Evolutionary conservation across 768 basidiomycete species (phyloP).

Genomic region (Mrakia gelida): DNA sequence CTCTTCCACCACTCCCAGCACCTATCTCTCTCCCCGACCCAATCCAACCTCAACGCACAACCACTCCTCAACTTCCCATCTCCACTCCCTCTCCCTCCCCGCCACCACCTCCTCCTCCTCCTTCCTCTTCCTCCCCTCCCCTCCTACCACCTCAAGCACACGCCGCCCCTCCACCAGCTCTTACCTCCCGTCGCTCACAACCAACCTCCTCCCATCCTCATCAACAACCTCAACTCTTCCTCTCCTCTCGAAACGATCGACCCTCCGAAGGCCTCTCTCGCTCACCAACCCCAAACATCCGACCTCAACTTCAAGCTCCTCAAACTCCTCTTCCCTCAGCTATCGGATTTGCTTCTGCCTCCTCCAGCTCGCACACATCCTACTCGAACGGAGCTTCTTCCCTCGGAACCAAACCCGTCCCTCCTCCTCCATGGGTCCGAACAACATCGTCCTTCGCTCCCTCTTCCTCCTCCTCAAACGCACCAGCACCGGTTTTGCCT

Average conservation of each 20-base stretch:
- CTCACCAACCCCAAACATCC: not conserved
- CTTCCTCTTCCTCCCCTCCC: not conserved
- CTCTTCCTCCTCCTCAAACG: not conserved
- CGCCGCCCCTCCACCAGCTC: not conserved
- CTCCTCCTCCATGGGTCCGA: not conserved
- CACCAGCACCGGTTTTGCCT: not conserved
- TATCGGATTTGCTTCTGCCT: not conserved
- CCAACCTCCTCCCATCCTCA: not conserved
- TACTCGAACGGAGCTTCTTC: not conserved
- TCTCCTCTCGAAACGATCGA: not conserved
- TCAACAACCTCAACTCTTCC: not conserved
- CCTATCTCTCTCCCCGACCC: no score
- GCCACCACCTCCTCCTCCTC: not conserved
- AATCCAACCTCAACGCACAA: not conserved
- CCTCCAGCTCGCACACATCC: not conserved
- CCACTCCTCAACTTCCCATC: not conserved
- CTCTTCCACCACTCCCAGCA: not conserved
- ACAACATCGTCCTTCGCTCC: not conserved
- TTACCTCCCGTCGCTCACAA: constrained; percentile 1
- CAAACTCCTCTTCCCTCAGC: not conserved
- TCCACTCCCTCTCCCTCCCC: not conserved
- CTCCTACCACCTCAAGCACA: not conserved
- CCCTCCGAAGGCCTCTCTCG: not conserved
- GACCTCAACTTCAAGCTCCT: not conserved
- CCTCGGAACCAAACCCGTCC: not conserved